Evolutionary conservation across 441 rosid species (phyloP).

Genomic region (Breynia disticha): DNA sequence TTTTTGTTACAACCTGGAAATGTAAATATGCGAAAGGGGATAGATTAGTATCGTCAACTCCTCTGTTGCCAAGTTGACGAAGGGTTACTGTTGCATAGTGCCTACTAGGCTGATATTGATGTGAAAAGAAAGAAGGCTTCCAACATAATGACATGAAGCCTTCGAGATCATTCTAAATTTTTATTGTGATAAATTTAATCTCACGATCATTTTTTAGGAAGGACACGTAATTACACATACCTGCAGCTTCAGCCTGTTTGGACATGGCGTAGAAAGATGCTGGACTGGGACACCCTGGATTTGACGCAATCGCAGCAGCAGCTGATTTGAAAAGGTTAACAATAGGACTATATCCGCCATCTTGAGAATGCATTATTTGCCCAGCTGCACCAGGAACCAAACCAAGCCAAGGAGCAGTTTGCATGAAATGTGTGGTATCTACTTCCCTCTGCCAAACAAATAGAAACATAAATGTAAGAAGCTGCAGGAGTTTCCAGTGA

Average conservation of each 20-base stretch:
- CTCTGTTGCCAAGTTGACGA: too few species aligned
- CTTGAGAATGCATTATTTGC: conserved; percentile 72
- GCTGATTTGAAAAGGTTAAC: conserved; percentile 89
- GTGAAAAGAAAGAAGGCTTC: too few species aligned
- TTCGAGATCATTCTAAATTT: too few species aligned
- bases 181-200: too few species aligned
- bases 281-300: conserved; percentile 73
- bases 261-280: conserved; percentile 87
- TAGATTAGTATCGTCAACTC: too few species aligned
- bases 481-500: conserved; percentile 8
- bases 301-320: conserved; percentile 63
- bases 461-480: conserved; percentile 18
- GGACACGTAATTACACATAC: conserved; percentile 24
- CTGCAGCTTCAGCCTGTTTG: conserved; percentile 99
- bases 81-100: too few species aligned
- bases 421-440: conserved; percentile 87
- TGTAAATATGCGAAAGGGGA: too few species aligned
- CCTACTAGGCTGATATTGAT: too few species aligned
- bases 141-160: too few species aligned
- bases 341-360: conserved; percentile 78
- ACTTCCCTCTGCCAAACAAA: conserved; percentile 66
- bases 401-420: conserved; percentile 95
- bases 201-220: too few species aligned
- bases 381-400: conserved; percentile 79
- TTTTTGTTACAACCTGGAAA: too few species aligned